phyloP scores from a whole-genome alignment of 2,329 filamentous ascomycete genomes.

The Leptographium radiaticola region DNA sequence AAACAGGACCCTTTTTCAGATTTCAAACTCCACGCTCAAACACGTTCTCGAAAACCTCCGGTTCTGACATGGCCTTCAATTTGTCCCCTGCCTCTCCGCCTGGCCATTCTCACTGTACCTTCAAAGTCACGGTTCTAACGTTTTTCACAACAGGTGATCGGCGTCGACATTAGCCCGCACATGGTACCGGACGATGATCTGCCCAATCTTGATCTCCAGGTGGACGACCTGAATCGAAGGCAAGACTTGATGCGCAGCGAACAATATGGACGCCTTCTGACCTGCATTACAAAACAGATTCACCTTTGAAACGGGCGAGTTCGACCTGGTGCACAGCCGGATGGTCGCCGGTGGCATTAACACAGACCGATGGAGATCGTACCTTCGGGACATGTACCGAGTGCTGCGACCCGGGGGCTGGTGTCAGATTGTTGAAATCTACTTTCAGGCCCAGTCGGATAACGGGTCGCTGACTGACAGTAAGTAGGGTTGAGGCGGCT shows the following conservation, averaged over 20 bases:
- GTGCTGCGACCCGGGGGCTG: conserved; percentile 66
- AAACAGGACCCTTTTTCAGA: too few species aligned
- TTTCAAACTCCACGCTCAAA: too few species aligned
- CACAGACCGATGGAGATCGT: conserved; percentile 56
- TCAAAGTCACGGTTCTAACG: background rate
- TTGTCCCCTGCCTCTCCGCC: too few species aligned
- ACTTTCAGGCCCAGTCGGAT: conserved; percentile 74
- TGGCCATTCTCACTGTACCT: too few species aligned
- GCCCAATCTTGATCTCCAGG: conserved; percentile 55
- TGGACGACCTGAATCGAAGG: conserved; percentile 59
- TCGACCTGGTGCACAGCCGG: conserved; percentile 74
- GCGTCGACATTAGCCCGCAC: conserved; percentile 58
- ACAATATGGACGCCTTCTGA: background rate
- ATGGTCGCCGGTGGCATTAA: conserved; percentile 62
- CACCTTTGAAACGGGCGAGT: conserved; percentile 56
- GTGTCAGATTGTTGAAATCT: conserved; percentile 81
- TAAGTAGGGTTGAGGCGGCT: conserved; percentile 17
- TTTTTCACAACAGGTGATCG: conserved; percentile 41
- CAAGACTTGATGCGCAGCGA: conserved; percentile 17
- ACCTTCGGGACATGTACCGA: conserved; percentile 61
- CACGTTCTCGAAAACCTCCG: too few species aligned
- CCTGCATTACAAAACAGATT: conserved; percentile 28
- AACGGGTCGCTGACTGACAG: conserved; percentile 62
- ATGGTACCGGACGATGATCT: conserved; percentile 50
- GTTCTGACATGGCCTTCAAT: too few species aligned